phyloP scores from a whole-genome alignment of 2,329 filamentous ascomycete genomes.

The Venturia carpophila region DNA sequence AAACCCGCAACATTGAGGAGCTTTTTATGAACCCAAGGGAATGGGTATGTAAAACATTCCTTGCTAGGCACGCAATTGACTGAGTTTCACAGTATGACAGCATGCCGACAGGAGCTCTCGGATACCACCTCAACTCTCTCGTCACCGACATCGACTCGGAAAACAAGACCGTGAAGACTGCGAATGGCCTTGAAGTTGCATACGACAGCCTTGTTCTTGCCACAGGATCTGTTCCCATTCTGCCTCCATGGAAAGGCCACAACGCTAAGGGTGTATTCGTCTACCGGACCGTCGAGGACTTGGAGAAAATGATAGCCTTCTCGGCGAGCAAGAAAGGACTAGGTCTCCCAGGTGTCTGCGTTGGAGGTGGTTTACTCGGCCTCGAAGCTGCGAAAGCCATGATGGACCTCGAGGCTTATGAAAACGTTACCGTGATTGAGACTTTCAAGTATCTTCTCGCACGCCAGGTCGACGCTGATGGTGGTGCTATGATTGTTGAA shows the following conservation, averaged over 20 bases:
- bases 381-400: conserved; percentile 87
- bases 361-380: conserved; percentile 76
- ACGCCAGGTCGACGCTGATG: conserved; percentile 73
- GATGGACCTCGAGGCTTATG: conserved; percentile 71
- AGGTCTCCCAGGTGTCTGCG: conserved; percentile 55
- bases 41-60: conserved; percentile 52
- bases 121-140: conserved; percentile 65
- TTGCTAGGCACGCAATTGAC: not conserved
- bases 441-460: conserved; percentile 75
- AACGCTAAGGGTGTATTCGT: conserved; percentile 80
- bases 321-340: conserved; percentile 58
- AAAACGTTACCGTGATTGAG: conserved; percentile 70
- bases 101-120: conserved; percentile 58
- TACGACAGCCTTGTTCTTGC: conserved; percentile 80
- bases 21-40: conserved; percentile 74
- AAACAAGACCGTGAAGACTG: conserved; percentile 60
- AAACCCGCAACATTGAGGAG: conserved; percentile 74
- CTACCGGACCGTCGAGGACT: conserved; percentile 75
- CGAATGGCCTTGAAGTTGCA: conserved; percentile 57
- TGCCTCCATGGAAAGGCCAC: conserved; percentile 58
- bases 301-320: conserved; percentile 68
- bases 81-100: conserved; percentile 51
- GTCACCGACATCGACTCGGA: conserved; percentile 59
- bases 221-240: conserved; percentile 75
- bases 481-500: conserved; percentile 71